phyloP scores from a whole-genome alignment of 805 yeast genomes.

The Wickerhamomyces alni region DNA sequence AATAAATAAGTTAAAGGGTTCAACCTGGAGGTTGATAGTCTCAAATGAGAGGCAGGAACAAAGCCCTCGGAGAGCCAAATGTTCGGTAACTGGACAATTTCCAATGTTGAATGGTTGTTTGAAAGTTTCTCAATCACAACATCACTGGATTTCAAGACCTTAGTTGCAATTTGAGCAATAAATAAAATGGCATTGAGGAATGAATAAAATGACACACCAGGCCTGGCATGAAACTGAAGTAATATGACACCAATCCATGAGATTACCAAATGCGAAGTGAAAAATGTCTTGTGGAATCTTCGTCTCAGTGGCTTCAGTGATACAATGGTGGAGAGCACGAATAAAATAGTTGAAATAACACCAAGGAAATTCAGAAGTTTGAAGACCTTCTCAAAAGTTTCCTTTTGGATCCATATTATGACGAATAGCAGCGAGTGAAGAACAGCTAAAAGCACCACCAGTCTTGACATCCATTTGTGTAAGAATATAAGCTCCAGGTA shows the following conservation, averaged over 20 bases:
- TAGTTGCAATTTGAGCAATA: constrained; percentile 30
- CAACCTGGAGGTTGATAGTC: constrained; percentile 35
- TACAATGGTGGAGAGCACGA: constrained; percentile 33
- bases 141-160: constrained; percentile 22
- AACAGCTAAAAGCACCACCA: constrained; percentile 38
- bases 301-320: constrained; percentile 47
- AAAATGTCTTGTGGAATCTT: constrained; percentile 45
- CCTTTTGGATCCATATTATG: constrained; percentile 39
- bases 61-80: constrained; percentile 15
- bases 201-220: constrained; percentile 44
- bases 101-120: constrained; percentile 17
- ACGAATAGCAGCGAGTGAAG: constrained; percentile 51
- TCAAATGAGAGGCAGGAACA: constrained; percentile 52
- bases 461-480: constrained; percentile 70
- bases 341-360: constrained; percentile 32
- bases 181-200: constrained; percentile 26
- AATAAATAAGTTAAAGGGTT: constrained; percentile 39
- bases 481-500: constrained; percentile 50
- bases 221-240: constrained; percentile 62
- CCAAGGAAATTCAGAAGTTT: constrained; percentile 46
- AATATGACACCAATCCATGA: constrained; percentile 39
- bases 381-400: constrained; percentile 30
- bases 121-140: constrained; percentile 12
- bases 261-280: constrained; percentile 47
- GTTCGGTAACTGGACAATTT: constrained; percentile 21